phyloP scores from a whole-genome alignment of 495 filamentous ascomycete genomes.

The Delitschia confertaspora region DNA sequence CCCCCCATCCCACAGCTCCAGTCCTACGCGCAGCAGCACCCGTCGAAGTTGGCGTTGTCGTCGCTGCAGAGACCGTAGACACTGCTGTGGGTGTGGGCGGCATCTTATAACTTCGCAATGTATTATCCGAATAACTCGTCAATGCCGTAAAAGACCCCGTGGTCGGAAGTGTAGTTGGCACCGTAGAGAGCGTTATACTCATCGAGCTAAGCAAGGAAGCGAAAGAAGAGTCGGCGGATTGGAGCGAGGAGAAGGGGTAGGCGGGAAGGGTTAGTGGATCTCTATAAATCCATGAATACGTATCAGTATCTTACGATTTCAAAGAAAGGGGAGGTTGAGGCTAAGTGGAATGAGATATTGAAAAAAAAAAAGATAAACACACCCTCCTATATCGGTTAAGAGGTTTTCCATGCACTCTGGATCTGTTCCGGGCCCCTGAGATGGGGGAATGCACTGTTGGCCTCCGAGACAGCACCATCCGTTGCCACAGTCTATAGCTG shows the following conservation, averaged over 20 bases:
- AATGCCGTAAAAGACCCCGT: constrained; percentile 7
- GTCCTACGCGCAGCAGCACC: background rate
- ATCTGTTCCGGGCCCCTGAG: background rate
- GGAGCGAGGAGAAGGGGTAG: constrained; percentile 1
- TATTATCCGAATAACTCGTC: constrained; percentile 11
- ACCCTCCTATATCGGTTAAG: constrained; percentile 3
- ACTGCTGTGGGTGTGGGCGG: too few relatives aligned
- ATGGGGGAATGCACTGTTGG: constrained; percentile 7
- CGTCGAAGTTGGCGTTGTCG: background rate
- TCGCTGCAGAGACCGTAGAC: background rate
- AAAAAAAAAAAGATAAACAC: background rate
- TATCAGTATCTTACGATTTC: too few relatives aligned
- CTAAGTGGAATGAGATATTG: background rate
- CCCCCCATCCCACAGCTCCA: background rate
- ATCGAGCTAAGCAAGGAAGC: constrained; percentile 7
- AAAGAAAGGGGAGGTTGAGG: too few relatives aligned
- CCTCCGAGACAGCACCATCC: constrained; percentile 10
- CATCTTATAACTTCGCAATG: background rate
- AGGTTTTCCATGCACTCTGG: constrained; percentile 7
- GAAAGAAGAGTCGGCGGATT: background rate
- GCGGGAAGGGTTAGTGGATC: background rate
- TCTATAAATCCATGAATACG: background rate
- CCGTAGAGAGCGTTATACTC: background rate
- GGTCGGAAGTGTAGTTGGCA: background rate
- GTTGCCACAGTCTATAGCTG: constrained; percentile 7